Evolutionary conservation across 768 basidiomycete species (phyloP).

Genomic region (Termitomyces sp.): DNA sequence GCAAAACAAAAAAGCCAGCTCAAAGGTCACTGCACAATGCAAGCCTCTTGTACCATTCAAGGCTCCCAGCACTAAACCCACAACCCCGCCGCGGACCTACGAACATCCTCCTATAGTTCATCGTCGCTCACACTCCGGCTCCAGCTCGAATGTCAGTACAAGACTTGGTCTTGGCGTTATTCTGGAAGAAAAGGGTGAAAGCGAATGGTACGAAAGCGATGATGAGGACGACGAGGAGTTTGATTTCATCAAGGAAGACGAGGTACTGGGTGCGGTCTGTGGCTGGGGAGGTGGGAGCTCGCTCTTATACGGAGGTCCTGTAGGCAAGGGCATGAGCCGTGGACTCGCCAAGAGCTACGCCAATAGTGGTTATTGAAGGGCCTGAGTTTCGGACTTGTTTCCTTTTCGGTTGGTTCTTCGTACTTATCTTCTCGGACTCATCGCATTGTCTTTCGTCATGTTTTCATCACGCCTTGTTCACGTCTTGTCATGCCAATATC

Average conservation of each 20-base stretch:
- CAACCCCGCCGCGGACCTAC: neutral
- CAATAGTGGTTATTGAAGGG: neutral
- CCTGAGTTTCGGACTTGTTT: neutral
- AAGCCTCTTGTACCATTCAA: neutral
- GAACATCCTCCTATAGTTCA: slow-evolving; percentile 5
- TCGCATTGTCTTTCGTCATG: neutral
- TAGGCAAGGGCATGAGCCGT: slow-evolving; percentile 2
- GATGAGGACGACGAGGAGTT: neutral
- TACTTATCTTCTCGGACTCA: neutral
- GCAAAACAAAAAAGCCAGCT: neutral
- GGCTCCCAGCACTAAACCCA: neutral
- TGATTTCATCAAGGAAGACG: slow-evolving; percentile 3
- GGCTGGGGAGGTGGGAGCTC: neutral
- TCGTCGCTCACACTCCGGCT: slow-evolving; percentile 3
- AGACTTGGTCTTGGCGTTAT: neutral
- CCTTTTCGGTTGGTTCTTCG: neutral
- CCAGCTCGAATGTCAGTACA: neutral
- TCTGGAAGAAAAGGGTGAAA: slow-evolving; percentile 2
- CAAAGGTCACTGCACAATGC: neutral
- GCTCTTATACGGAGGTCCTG: neutral
- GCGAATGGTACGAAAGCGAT: slow-evolving; percentile 4
- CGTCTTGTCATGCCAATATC: neutral
- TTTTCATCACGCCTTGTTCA: neutral
- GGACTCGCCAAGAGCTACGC: slow-evolving; percentile 8
- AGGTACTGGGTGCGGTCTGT: slow-evolving; percentile 2